Evolutionary conservation across 192 early-diverging fungal genomes (phyloP), one percentile per base, ranked within the genome.

Genomic region (Coemansia interrupta): DNA sequence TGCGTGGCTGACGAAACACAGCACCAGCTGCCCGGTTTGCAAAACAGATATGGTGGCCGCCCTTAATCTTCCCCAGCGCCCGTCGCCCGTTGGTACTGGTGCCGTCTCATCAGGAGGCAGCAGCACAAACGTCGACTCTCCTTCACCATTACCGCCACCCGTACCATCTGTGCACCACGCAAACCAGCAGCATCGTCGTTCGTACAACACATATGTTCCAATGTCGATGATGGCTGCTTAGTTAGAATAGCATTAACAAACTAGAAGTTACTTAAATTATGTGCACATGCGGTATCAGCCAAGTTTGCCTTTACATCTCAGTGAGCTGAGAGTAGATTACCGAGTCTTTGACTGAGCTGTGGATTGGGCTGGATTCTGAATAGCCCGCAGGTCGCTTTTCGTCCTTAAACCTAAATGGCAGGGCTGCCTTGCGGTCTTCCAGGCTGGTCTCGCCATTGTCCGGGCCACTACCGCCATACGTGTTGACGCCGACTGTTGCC

Each of bases 1-100:
- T 50, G 68, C 32, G 42, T 76, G 68, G 68, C 39, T 70, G 36
- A 70, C 60, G 0, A 63, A 56, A 9, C 58, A 63, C 36, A 60
- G 53, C n/a, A 42, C 54, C 0, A 58, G 28, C 15, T 70, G 68
- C 22, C 68, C 68, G 0, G 19, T 63, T 12, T 70, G 68, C 51
- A 70, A 70, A 38, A 20, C 58, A 20, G 53, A 63, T 36, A 58
- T 70, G 58, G 29, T 61, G 3, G 23, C 26, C 2, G 66, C 59
- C 5, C 53, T 61, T 26, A 56, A 50, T 20, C 30, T 51, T n/a
- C 54, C 54, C 10, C 58, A 46, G 36, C 62, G 39, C 29, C 28
- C 26, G 7, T 29, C 43, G 2, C 29, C 57, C 11, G 45, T 48
- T 19, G 36, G 10, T 30, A 46, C 20, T 23, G 19, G 2, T 10